Conservation (phyloP, 2,329 filamentous ascomycete species). For the Domatiomyces globalis region DNA sequence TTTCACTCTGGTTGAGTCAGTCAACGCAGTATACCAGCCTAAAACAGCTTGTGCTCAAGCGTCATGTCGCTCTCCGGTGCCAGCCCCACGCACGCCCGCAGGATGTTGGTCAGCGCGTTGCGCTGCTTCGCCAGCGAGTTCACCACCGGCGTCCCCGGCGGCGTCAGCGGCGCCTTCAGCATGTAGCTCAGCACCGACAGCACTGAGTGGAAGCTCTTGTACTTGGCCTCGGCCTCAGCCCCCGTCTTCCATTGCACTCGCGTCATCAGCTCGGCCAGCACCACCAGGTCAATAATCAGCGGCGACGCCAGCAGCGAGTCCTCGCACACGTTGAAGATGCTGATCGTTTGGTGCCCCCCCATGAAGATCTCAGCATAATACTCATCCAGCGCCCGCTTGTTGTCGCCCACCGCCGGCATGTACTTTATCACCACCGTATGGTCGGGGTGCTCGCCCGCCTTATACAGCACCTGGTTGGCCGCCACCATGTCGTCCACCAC, state of each 20-base stretch:
- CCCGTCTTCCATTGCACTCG: constrained; percentile 78
- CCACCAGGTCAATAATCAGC: constrained; percentile 88
- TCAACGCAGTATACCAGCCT: too few relatives aligned
- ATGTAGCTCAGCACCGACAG: constrained; percentile 97
- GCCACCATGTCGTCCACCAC: constrained; percentile 99
- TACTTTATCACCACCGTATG: constrained; percentile 99
- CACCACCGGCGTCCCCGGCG: constrained; percentile 85
- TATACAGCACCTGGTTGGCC: constrained; percentile 82
- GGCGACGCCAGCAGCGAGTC: constrained; percentile 92
- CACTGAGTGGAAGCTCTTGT: constrained; percentile 90
- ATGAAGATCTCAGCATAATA: constrained; percentile 99
- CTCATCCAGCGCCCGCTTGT: constrained; percentile 97
- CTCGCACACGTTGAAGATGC: constrained; percentile 97
- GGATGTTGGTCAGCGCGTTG: constrained; percentile 88
- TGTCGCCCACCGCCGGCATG: constrained; percentile 96
- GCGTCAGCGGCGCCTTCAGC: constrained; percentile 87
- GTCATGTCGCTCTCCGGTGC: constrained; percentile 99
- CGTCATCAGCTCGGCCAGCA: constrained; percentile 96
- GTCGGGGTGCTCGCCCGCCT: constrained; percentile 84
- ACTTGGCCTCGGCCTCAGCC: constrained; percentile 47
- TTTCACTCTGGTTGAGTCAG: too few relatives aligned
- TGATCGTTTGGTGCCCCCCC: constrained; percentile 96
- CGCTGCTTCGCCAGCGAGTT: constrained; percentile 95
- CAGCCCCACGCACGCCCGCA: constrained; percentile 90
- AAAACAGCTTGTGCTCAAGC: constrained; percentile 91